Percentiles rank a stretch among this genome's conserved stretches.
Evolutionary conservation across 2,329 filamentous ascomycete species (phyloP).

Genomic region (Colletotrichum horii): DNA sequence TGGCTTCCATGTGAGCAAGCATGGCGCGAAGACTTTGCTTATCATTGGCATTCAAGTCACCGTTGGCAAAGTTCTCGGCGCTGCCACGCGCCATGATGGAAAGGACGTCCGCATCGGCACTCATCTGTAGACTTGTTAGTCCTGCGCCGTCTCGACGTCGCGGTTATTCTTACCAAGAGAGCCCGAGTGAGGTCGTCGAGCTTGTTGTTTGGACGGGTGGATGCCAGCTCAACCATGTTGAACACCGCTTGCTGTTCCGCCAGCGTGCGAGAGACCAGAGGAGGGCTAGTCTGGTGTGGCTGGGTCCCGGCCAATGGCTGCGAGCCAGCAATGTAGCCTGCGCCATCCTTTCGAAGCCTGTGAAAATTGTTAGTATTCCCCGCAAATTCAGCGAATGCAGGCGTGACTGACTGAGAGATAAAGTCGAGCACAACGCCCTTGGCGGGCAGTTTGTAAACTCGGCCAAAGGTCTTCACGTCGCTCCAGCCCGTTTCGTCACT

Average conservation of each 20-base stretch:
- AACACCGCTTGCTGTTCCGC: conserved; percentile 71
- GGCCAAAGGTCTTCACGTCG: conserved; percentile 66
- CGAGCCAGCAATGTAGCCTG: conserved; percentile 37
- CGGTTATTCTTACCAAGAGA: conserved; percentile 60
- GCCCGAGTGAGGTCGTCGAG: conserved; percentile 61
- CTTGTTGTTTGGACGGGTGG: conserved; percentile 49
- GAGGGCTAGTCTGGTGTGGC: conserved; percentile 27
- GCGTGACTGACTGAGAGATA: conserved; percentile 61
- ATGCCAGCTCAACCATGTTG: conserved; percentile 63
- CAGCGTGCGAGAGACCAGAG: conserved; percentile 50
- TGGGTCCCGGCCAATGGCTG: conserved; percentile 19
- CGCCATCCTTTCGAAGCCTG: conserved; percentile 42
- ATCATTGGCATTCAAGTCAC: conserved; percentile 47
- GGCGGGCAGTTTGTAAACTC: conserved; percentile 67
- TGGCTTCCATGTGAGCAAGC: conserved; percentile 50
- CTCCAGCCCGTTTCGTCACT: conserved; percentile 62
- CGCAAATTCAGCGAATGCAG: neutral
- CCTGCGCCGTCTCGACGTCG: neutral
- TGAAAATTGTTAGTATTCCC: conserved; percentile 13
- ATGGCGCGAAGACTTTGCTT: conserved; percentile 51
- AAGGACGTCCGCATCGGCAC: conserved; percentile 50
- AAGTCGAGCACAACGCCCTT: conserved; percentile 75
- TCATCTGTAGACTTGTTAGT: conserved; percentile 36
- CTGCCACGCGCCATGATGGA: conserved; percentile 55
- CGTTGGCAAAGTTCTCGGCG: conserved; percentile 44